Evolutionary conservation across 148 eudicot genomes (phyloP), one percentile per base, ranked within the genome.

Genomic region (Camellia japonica): DNA sequence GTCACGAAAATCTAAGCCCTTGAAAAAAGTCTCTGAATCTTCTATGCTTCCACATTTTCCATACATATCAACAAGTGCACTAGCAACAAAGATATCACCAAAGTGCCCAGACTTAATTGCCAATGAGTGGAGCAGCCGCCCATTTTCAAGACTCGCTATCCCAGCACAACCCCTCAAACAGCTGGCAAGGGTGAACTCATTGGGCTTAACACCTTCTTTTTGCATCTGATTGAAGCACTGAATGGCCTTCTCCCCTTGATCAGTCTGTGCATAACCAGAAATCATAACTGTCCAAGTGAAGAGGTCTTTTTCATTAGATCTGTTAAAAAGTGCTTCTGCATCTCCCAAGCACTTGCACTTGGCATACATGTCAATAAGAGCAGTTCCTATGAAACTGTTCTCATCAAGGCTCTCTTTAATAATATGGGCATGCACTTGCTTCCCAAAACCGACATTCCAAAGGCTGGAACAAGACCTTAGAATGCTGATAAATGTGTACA

Each of bases 61-160:
- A 56, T 88, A 88, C 91, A 88, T 84, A 71, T 86, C 89, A 55
- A 86, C 82, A 56, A 88, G 30, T 51, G 91, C 80, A 79, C 89
- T 84, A 44, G 84, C 79, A 62, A 88, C 85, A 80, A 78, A 83
- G n/a, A 80, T 3, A 73, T 88, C 91, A 51, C n/a, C 18, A 10
- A 75, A 44, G 14, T 75, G 83, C 43, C 91, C 91, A n/a, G 76
- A 68, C 79, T 88, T 88, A 16, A 88, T 75, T 42, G 79, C 84
- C 55, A 81, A 68, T 5, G 89, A 86, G 71, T 88, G 91, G 59
- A 86, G 77, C 42, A 83, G 82, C 63, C 75, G 74, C 59, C 90
- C 90, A 82, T 76, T 78, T 62, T 80, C 82, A 74, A 88, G 83
- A 83, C 83, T 83, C 10, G 87, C 77, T 10, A 84, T 80, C 73